Percentiles rank a stretch among this genome's conserved stretches.
These are phyloP conservation scores for Schwanniomyces polymorphus DNA, from an alignment of 805 yeast species.

Conservation along the genomic window DNA sequence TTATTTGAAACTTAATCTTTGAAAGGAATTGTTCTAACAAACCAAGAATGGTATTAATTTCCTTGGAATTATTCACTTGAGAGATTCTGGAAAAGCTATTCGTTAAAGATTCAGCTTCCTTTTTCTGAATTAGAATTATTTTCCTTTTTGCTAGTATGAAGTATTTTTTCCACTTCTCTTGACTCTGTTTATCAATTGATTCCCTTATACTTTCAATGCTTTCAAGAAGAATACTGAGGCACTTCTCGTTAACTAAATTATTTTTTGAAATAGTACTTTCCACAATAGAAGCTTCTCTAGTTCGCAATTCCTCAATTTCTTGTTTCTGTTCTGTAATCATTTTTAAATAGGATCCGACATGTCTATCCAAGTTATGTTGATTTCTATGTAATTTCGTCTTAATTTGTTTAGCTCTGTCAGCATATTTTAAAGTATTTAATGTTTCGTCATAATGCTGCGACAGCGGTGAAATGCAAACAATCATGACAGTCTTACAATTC, in stretches of 20 bases:
- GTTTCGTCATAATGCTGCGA: constrained; percentile 91
- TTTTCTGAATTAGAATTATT: constrained; percentile 40
- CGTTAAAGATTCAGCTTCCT: constrained; percentile 32
- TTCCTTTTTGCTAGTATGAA: constrained; percentile 48
- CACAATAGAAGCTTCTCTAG: constrained; percentile 48
- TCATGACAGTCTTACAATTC: constrained; percentile 93
- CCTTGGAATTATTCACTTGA: constrained; percentile 14
- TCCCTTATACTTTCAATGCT: constrained; percentile 40
- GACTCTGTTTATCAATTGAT: constrained; percentile 43
- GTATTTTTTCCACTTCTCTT: constrained; percentile 45
- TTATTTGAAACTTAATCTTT: constrained; percentile 46
- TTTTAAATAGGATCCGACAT: constrained; percentile 79
- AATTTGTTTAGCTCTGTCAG: constrained; percentile 87
- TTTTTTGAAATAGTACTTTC: constrained; percentile 36
- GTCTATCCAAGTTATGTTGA: constrained; percentile 73
- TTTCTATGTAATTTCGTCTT: constrained; percentile 78
- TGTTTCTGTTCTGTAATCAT: constrained; percentile 80
- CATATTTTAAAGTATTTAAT: constrained; percentile 84
- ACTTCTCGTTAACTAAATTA: constrained; percentile 34
- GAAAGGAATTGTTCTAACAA: constrained; percentile 32
- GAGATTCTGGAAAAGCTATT: constrained; percentile 14
- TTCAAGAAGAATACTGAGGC: constrained; percentile 40
- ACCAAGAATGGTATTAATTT: constrained; percentile 15
- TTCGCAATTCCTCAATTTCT: constrained; percentile 68
- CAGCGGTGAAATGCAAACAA: constrained; percentile 90